A percentile compares a stretch with the other conserved stretches of the same genome.
These are phyloP conservation scores for Penicillium thymicola DNA, from an alignment of 2,329 filamentous ascomycete genomes.

Conservation along the genomic window DNA sequence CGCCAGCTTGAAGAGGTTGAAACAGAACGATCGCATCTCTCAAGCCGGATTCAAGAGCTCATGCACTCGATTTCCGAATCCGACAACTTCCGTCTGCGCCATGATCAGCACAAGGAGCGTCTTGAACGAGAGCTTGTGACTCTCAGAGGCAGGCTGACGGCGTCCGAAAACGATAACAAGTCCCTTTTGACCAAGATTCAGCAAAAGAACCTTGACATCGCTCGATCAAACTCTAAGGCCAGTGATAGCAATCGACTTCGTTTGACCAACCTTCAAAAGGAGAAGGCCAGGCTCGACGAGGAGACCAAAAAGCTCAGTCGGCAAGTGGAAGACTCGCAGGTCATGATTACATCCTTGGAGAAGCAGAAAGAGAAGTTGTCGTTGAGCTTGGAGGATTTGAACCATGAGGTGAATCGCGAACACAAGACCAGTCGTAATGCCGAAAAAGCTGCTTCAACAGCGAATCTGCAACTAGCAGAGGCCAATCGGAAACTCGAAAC, in stretches of 20 bases:
- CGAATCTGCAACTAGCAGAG: conserved; percentile 80
- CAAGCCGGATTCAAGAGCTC: conserved; percentile 76
- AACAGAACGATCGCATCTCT: conserved; percentile 71
- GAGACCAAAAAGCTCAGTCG: conserved; percentile 76
- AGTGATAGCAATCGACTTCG: conserved; percentile 79
- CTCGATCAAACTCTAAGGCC: conserved; percentile 79
- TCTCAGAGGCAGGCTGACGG: conserved; percentile 80
- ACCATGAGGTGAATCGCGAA: conserved; percentile 85
- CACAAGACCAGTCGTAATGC: conserved; percentile 86
- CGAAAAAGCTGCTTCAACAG: conserved; percentile 78
- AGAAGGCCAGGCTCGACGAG: conserved; percentile 80
- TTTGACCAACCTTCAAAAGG: conserved; percentile 70
- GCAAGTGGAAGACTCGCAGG: conserved; percentile 80
- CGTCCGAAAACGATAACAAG: conserved; percentile 94
- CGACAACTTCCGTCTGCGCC: conserved; percentile 81
- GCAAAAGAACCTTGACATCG: conserved; percentile 95
- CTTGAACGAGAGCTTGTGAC: conserved; percentile 88
- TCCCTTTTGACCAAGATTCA: conserved; percentile 95
- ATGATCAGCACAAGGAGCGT: conserved; percentile 91
- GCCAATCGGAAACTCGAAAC: conserved; percentile 86
- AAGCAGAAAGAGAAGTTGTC: conserved; percentile 94
- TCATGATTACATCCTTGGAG: conserved; percentile 77
- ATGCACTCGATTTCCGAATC: conserved; percentile 86
- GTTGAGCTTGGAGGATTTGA: conserved; percentile 83
- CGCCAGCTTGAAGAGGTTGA: conserved; percentile 76